A percentile compares a stretch with the other conserved stretches of the same genome.
phyloP scores from a whole-genome alignment of 805 yeast species.

The Jamesozyma gamospora region DNA sequence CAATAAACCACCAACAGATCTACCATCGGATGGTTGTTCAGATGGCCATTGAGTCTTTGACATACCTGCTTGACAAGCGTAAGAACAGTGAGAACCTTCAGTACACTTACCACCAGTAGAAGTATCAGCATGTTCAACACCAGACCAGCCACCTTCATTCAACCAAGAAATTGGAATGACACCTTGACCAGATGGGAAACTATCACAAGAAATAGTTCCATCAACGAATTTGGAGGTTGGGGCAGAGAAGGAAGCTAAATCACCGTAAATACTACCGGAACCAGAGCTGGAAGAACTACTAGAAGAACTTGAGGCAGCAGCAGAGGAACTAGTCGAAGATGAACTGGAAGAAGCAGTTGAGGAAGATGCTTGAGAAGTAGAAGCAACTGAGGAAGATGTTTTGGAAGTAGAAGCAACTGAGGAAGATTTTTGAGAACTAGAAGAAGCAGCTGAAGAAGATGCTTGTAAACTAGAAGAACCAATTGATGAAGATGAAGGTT shows the following conservation, averaged over 20 bases:
- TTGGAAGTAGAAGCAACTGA: conserved; percentile 15
- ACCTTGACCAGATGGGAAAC: conserved; percentile 70
- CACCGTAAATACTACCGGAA: conserved; percentile 41
- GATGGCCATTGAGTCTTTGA: conserved; percentile 98
- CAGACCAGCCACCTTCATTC: conserved; percentile 42
- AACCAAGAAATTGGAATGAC: conserved; percentile 53
- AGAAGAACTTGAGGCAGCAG: conserved; percentile 21
- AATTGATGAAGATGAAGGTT: conserved; percentile 18
- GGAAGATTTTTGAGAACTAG: conserved; percentile 7
- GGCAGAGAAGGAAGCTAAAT: conserved; percentile 43
- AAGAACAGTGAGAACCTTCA: conserved; percentile 93
- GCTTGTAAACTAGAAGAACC: conserved; percentile 10
- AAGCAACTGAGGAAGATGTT: conserved; percentile 16
- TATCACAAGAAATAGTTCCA: conserved; percentile 57
- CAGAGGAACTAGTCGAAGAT: conserved; percentile 19
- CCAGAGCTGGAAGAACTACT: conserved; percentile 29
- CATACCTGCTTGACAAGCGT: conserved; percentile 98
- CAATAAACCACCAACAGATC: conserved; percentile 86
- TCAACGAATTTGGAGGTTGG: conserved; percentile 58
- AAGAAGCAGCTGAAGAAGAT: conserved; percentile 18
- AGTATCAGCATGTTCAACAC: conserved; percentile 33
- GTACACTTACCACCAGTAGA: conserved; percentile 60
- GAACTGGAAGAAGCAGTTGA: conserved; percentile 19
- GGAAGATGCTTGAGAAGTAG: conserved; percentile 11
- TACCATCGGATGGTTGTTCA: conserved; percentile 80